Conservation (phyloP, 2,329 filamentous ascomycete genomes). For the Neospermospora avenae region DNA sequence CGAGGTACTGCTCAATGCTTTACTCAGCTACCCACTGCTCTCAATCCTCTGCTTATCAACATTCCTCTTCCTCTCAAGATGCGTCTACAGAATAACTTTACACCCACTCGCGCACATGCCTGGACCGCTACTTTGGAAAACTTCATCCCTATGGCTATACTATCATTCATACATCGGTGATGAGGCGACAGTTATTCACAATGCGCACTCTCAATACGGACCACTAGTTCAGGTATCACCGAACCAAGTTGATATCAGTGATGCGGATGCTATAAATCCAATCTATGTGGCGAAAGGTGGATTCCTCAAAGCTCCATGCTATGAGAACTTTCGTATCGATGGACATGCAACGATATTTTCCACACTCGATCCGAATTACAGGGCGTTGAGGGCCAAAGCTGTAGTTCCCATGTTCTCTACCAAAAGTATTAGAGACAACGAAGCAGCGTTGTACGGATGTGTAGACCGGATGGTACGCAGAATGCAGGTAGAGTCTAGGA, state of each 20-base stretch:
- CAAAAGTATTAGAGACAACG: constrained; percentile 41
- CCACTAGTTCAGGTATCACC: constrained; percentile 36
- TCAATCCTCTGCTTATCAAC: constrained; percentile 10
- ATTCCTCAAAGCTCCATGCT: constrained; percentile 49
- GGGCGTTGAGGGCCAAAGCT: constrained; percentile 46
- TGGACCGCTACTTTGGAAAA: constrained; percentile 36
- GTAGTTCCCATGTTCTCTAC: constrained; percentile 49
- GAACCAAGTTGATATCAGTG: constrained; percentile 36
- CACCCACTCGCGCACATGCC: constrained; percentile 41
- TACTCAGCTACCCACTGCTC: constrained; percentile 10
- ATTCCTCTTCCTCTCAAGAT: constrained; percentile 17
- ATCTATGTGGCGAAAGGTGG: constrained; percentile 52
- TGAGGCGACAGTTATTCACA: constrained; percentile 27
- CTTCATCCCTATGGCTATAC: constrained; percentile 35
- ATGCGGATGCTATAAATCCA: constrained; percentile 36
- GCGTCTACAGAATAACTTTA: constrained; percentile 37
- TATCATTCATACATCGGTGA: constrained; percentile 40
- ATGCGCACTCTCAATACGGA: constrained; percentile 34
- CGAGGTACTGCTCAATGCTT: constrained; percentile 6
- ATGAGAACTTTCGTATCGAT: constrained; percentile 56
- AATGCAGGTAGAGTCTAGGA: constrained; percentile 36
- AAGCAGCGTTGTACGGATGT: constrained; percentile 39
- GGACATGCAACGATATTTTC: constrained; percentile 53
- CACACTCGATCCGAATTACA: constrained; percentile 39
- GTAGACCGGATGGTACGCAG: constrained; percentile 42